Conservation (phyloP, 805 yeast genomes). For the Starmerella floris region DNA sequence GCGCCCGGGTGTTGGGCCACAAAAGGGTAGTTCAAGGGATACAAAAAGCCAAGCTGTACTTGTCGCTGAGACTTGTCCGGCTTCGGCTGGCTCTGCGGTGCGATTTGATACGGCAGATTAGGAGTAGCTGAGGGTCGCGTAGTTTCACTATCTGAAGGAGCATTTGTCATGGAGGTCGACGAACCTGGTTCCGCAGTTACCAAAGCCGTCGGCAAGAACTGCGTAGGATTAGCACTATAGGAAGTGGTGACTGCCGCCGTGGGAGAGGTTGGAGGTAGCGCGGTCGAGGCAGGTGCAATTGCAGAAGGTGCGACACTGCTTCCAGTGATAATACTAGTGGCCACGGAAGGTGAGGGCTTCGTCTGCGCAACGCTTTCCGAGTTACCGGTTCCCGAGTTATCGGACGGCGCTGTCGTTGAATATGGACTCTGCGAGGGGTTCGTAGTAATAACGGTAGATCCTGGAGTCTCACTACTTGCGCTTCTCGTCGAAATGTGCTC, state of each 20-base stretch:
- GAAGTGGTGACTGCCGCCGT: constrained; percentile 8
- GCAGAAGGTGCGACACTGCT: too few species aligned
- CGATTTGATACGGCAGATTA: constrained; percentile 51
- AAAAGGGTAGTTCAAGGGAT: constrained; percentile 70
- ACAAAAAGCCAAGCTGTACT: constrained; percentile 66
- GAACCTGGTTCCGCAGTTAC: neutral
- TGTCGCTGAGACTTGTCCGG: constrained; percentile 30
- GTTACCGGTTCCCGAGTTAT: neutral
- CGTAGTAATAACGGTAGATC: too few species aligned
- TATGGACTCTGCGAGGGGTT: too few species aligned
- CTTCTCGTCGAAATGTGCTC: too few species aligned
- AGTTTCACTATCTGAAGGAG: neutral
- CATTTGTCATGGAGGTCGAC: neutral
- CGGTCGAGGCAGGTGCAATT: neutral
- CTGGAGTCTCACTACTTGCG: too few species aligned
- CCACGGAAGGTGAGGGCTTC: too few species aligned
- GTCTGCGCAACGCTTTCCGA: too few species aligned
- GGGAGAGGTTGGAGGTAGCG: constrained; percentile 10
- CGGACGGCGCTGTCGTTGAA: neutral
- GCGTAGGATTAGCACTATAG: constrained; percentile 2
- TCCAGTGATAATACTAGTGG: too few species aligned
- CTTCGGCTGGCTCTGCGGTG: constrained; percentile 39
- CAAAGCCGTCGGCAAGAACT: constrained; percentile 3
- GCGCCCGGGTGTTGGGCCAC: constrained; percentile 59
- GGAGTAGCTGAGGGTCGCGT: constrained; percentile 3